A percentile compares a stretch with the other conserved stretches of the same genome.
These are phyloP conservation scores for Cornus florida DNA, from an alignment of 148 eudicot species.

Conservation along the genomic window DNA sequence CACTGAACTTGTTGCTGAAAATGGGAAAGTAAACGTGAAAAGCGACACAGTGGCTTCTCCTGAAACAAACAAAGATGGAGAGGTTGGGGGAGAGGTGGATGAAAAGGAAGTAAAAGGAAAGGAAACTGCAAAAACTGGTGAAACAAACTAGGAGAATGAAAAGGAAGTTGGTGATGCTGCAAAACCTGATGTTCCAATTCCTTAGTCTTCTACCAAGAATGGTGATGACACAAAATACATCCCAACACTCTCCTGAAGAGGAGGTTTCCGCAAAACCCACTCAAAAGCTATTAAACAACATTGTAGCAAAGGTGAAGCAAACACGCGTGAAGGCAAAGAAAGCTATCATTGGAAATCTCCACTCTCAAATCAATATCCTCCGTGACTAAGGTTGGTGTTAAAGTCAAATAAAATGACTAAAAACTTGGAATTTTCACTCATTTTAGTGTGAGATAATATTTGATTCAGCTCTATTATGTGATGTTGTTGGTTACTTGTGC, in stretches of 20 bases:
- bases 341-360: slow-evolving; percentile 77
- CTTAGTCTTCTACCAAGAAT: slow-evolving; percentile 12
- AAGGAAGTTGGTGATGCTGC: slow-evolving; percentile 21
- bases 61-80: slow-evolving; percentile 37
- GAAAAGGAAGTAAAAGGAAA: slow-evolving; percentile 24
- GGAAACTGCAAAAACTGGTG: slow-evolving; percentile 21
- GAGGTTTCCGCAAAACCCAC: slow-evolving; percentile 47
- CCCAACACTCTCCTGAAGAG: slow-evolving; percentile 35
- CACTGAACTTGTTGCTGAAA: slow-evolving; percentile 33
- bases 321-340: slow-evolving; percentile 81
- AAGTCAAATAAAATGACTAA: slow-evolving; percentile 25
- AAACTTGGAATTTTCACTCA: slow-evolving; percentile 6
- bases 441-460: too few species aligned
- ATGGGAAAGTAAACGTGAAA: slow-evolving; percentile 11
- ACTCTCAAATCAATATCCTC: slow-evolving; percentile 49
- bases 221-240: slow-evolving; percentile 7
- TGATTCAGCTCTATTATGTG: neutral
- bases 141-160: slow-evolving; percentile 21
- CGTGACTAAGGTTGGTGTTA: slow-evolving; percentile 56
- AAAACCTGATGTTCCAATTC: slow-evolving; percentile 12
- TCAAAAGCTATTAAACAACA: slow-evolving; percentile 54
- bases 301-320: slow-evolving; percentile 74
- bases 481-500: slow-evolving; percentile 16
- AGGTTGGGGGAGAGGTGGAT: slow-evolving; percentile 24
- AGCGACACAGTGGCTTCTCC: neutral